Evolutionary conservation across 371 early-diverging fungal species (phyloP).

Genomic region (Dinochytrium kinnereticum): DNA sequence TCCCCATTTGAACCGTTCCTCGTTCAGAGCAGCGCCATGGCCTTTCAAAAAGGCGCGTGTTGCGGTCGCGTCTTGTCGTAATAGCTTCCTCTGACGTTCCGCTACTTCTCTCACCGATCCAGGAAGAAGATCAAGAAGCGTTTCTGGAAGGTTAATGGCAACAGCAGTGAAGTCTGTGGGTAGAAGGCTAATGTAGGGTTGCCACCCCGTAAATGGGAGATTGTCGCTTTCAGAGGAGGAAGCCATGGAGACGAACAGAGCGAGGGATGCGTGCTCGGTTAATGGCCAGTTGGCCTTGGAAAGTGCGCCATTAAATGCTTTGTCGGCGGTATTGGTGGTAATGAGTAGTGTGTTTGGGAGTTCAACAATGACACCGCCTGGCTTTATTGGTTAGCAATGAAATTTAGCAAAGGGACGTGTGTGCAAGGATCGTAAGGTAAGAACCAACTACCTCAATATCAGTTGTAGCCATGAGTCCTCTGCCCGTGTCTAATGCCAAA

Average conservation of each 20-base stretch:
- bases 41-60: not conserved
- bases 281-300: not conserved
- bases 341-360: conserved; percentile 23
- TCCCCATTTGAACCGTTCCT: conserved; percentile 4
- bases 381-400: not conserved
- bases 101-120: not conserved
- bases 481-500: conserved; percentile 22
- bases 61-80: not conserved
- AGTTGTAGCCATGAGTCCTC: conserved; percentile 36
- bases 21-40: not conserved
- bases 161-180: conserved; percentile 22
- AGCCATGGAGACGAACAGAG: conserved; percentile 18
- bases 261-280: conserved; percentile 29
- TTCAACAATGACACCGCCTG: not conserved
- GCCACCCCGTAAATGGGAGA: conserved; percentile 9
- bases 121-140: conserved; percentile 4
- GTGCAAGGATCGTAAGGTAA: no score
- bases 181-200: conserved; percentile 15
- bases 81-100: not conserved
- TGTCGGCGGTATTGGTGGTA: conserved; percentile 20
- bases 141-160: conserved; percentile 21
- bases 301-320: not conserved
- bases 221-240: not conserved
- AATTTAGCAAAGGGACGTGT: no score
- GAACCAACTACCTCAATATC: conserved; percentile 1